Evolutionary conservation across 495 filamentous ascomycete genomes (phyloP).

Genomic region (Letharia columbiana): DNA sequence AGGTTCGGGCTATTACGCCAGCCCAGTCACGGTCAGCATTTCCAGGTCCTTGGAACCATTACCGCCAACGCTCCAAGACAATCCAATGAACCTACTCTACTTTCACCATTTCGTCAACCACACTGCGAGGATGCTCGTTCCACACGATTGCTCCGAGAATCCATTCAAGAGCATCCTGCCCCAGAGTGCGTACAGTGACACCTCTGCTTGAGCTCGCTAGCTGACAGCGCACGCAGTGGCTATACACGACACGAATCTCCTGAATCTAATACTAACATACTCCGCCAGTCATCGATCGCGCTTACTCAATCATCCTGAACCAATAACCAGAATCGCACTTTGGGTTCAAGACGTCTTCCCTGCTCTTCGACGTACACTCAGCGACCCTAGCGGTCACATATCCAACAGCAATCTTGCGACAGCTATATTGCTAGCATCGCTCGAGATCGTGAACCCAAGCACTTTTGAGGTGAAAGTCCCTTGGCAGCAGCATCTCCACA

Average conservation of each 20-base stretch:
- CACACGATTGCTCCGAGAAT: constrained; percentile 67
- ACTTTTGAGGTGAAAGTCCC: constrained; percentile 51
- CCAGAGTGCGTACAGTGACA: constrained; percentile 44
- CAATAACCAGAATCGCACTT: constrained; percentile 64
- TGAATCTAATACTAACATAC: constrained; percentile 73
- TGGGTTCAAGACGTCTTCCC: constrained; percentile 77
- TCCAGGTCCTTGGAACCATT: constrained; percentile 58
- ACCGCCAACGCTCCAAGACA: constrained; percentile 56
- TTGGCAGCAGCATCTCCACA: constrained; percentile 71
- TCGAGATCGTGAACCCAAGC: constrained; percentile 78
- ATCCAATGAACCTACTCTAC: constrained; percentile 71
- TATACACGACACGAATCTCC: constrained; percentile 54
- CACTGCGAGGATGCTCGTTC: constrained; percentile 64
- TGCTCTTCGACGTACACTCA: constrained; percentile 57
- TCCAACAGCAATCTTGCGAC: constrained; percentile 71
- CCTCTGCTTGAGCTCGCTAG: not conserved
- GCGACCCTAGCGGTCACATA: constrained; percentile 49
- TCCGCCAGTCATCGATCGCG: constrained; percentile 75
- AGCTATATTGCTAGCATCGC: constrained; percentile 76
- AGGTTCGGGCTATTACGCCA: constrained; percentile 58
- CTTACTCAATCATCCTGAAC: constrained; percentile 46
- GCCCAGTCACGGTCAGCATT: constrained; percentile 59
- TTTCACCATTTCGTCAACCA: constrained; percentile 76
- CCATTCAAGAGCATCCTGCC: constrained; percentile 65
- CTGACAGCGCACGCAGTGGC: constrained; percentile 44